These are phyloP conservation scores for Aschersonia sp. DNA, from an alignment of 2,329 filamentous ascomycete genomes.

Conservation along the genomic window DNA sequence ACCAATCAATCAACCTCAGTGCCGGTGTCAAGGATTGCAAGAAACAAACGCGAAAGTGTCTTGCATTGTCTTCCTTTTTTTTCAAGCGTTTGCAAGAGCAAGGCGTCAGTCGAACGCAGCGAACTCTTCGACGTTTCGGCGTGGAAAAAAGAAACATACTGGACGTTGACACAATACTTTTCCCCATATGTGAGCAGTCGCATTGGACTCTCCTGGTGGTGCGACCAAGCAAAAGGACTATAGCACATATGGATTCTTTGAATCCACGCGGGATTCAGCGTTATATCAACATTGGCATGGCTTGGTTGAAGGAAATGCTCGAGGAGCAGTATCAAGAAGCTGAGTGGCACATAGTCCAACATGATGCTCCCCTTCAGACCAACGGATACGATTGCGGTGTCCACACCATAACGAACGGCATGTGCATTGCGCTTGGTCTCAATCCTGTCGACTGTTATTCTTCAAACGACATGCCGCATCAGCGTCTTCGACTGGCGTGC, in stretches of 20 bases:
- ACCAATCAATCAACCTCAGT: conserved; percentile 40
- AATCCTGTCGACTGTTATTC: conserved; percentile 34
- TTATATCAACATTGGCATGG: conserved; percentile 27
- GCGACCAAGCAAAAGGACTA: conserved; percentile 40
- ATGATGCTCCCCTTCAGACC: conserved; percentile 38
- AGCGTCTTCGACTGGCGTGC: conserved; percentile 47
- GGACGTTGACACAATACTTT: conserved; percentile 49
- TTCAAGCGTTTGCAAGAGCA: conserved; percentile 37
- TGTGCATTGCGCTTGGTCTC: conserved; percentile 42
- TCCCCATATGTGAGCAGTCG: conserved; percentile 48
- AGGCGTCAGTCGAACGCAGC: conserved; percentile 31
- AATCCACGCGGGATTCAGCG: conserved; percentile 21
- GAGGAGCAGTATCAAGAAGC: conserved; percentile 32
- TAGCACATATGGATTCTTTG: conserved; percentile 60
- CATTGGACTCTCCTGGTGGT: conserved; percentile 66
- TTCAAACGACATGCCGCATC: conserved; percentile 39
- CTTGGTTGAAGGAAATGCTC: conserved; percentile 45
- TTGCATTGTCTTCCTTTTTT: conserved; percentile 52
- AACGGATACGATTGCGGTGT: conserved; percentile 68
- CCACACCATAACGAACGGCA: conserved; percentile 58
- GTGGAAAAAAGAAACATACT: conserved; percentile 47
- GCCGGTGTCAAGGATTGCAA: conserved; percentile 35
- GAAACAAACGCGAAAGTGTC: conserved; percentile 38
- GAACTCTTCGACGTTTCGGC: conserved; percentile 41
- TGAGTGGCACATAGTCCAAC: conserved; percentile 45